These are phyloP conservation scores for Colletotrichum australisinense DNA, from an alignment of 2,329 filamentous ascomycete genomes.

Conservation along the genomic window DNA sequence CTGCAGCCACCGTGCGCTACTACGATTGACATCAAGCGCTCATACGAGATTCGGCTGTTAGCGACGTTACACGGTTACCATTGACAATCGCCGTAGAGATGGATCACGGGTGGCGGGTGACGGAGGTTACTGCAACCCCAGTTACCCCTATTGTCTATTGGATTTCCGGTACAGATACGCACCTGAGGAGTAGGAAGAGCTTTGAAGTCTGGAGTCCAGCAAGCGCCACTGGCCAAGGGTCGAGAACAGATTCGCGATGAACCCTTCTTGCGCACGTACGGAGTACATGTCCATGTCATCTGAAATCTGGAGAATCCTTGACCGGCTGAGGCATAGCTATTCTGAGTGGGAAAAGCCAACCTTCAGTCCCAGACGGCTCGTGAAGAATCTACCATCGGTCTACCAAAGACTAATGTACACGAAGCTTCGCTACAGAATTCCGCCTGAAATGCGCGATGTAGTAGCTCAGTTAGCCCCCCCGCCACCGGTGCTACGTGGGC, in stretches of 20 bases:
- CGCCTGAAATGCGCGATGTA: not conserved
- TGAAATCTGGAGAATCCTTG: constrained; percentile 8
- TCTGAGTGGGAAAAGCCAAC: not conserved
- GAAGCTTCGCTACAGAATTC: not conserved
- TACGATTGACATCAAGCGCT: constrained; percentile 11
- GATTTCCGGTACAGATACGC: no score
- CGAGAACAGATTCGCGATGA: constrained; percentile 24
- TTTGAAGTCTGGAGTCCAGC: not conserved
- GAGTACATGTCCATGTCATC: not conserved
- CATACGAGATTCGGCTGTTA: constrained; percentile 14
- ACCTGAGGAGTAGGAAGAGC: constrained; percentile 1
- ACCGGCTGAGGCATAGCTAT: not conserved
- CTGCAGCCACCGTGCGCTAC: constrained; percentile 4
- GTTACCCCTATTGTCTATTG: constrained; percentile 16
- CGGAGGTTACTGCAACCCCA: not conserved
- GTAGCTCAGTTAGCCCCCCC: not conserved
- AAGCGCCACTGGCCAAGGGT: constrained; percentile 6
- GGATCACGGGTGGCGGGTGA: not conserved
- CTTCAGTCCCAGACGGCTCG: not conserved
- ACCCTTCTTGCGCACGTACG: constrained; percentile 7
- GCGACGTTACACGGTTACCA: constrained; percentile 2
- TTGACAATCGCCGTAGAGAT: not conserved
- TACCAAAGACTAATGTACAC: not conserved
- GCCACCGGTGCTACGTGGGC: not conserved
- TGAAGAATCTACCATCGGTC: no score